A percentile compares a stretch with the other conserved stretches of the same genome.
These are phyloP conservation scores for Chrysosphaeria jannelii DNA, from an alignment of 2,329 filamentous ascomycete species.

Conservation along the genomic window DNA sequence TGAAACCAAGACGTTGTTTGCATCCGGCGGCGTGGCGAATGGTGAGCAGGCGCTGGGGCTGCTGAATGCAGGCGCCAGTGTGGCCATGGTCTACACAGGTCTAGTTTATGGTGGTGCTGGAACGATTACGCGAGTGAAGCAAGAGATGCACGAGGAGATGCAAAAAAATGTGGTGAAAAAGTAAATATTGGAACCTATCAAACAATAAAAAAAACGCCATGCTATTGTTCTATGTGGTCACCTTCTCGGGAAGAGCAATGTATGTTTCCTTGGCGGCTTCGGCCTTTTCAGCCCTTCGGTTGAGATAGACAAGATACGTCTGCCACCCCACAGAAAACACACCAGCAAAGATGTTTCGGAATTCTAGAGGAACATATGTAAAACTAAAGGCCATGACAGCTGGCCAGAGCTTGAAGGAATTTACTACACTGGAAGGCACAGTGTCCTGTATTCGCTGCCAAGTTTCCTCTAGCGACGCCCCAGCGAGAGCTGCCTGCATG, in stretches of 20 bases:
- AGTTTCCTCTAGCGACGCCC: slow-evolving; percentile 30
- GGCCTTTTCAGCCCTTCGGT: slow-evolving; percentile 35
- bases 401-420: slow-evolving; percentile 71
- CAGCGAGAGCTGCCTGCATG: slow-evolving; percentile 44
- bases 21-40: slow-evolving; percentile 73
- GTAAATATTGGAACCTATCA: too few species aligned
- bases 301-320: slow-evolving; percentile 62
- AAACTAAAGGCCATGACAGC: slow-evolving; percentile 66
- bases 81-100: slow-evolving; percentile 75
- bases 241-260: too few species aligned
- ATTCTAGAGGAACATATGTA: slow-evolving; percentile 51
- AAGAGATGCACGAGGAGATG: slow-evolving; percentile 20
- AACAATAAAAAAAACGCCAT: too few species aligned
- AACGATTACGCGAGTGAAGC: slow-evolving; percentile 32
- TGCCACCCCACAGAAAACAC: slow-evolving; percentile 71
- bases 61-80: slow-evolving; percentile 64
- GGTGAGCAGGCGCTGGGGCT: slow-evolving; percentile 58
- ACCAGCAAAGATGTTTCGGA: slow-evolving; percentile 52
- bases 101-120: slow-evolving; percentile 33
- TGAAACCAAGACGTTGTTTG: slow-evolving; percentile 90
- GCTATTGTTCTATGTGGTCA: too few species aligned
- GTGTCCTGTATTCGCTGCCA: slow-evolving; percentile 43
- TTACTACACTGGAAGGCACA: slow-evolving; percentile 45
- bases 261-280: slow-evolving; percentile 9
- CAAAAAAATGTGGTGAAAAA: too few species aligned